Conservation (phyloP, 2,329 filamentous ascomycete genomes). For the Pseudogymnoascus sp. region DNA sequence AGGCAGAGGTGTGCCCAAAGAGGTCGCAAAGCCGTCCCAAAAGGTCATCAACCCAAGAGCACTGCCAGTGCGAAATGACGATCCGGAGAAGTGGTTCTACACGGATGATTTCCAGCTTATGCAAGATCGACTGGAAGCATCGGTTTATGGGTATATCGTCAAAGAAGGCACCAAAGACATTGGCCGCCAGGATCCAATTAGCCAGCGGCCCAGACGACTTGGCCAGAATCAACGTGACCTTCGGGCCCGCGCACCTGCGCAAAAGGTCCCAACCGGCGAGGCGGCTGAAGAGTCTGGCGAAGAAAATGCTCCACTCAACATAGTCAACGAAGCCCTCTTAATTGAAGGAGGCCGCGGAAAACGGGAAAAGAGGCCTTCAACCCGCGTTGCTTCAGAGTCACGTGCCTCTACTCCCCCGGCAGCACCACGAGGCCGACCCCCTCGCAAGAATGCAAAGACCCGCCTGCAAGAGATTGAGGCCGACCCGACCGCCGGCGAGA, state of each 20-base stretch:
- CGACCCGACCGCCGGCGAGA: constrained; percentile 6
- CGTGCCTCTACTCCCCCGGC: constrained; percentile 24
- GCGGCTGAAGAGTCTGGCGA: constrained; percentile 16
- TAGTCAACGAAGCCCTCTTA: not conserved
- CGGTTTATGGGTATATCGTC: constrained; percentile 54
- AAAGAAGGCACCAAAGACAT: constrained; percentile 51
- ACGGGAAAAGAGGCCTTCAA: constrained; percentile 8
- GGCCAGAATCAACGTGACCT: constrained; percentile 9
- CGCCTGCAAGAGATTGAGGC: constrained; percentile 3
- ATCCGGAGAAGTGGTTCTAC: constrained; percentile 8
- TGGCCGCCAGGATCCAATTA: constrained; percentile 51
- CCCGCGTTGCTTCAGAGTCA: constrained; percentile 1
- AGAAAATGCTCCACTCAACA: not conserved
- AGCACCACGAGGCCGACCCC: not conserved
- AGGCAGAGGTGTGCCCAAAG: not conserved
- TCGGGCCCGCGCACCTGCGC: constrained; percentile 3
- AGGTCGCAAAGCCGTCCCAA: constrained; percentile 1
- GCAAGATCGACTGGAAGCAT: constrained; percentile 53
- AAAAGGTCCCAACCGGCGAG: constrained; percentile 15
- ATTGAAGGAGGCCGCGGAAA: constrained; percentile 15
- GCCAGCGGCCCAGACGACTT: constrained; percentile 34
- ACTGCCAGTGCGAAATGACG: not conserved
- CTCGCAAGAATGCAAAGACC: constrained; percentile 10
- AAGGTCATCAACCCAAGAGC: constrained; percentile 7
- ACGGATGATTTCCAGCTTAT: constrained; percentile 5